Base-by-base conservation (phyloP, 1,139 yeast genomes). In the Saccharomyces hybrid region DNA sequence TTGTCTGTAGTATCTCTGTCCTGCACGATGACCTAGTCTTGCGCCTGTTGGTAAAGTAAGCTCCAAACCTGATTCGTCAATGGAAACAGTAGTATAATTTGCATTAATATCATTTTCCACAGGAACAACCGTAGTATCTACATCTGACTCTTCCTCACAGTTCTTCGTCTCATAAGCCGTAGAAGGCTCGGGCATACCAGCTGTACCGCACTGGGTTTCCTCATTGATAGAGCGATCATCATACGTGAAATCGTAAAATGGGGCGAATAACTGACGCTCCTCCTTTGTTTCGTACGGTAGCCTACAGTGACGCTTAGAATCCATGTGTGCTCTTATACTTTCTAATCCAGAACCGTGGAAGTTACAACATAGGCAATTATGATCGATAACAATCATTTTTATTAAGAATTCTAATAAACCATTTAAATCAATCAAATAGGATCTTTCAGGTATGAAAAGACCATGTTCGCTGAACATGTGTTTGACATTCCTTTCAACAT, bases 241-340 rank as follows among this genome's bases (percentile, higher is more conserved):
- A 0, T 88, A 78, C 2, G 85, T 76, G 72, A 90, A 93, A 71
- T 93, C 98, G 68, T 93, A 93, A 66, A 85, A 93, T 53, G 85
- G 87, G 0, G 95, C 82, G 47, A 91, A 77, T 65, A 86, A 89
- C 54, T 85, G 79, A 68, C 85, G 86, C 67, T 93, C 96, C 56
- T 86, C 86, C 58, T 83, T 87, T 0, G 82, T 73, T 64, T 93
- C 98, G 70, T 88, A 95, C 0, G 99, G 98, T 55, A 93, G 79
- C 68, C 82, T 81, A 75, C 91, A 86, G 69, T 93, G 99, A 59
- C 90, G 82, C 71, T 93, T 93, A 21, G 86, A 79, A 6, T 78
- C 67, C 89, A 91, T 86, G 70, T 93, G 99, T 48, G 90, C 95
- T 61, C 97, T 83, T 6, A 88, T 93, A 56, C 96, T 88, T 66